These are phyloP conservation scores for Trypanosoma avium DNA, from an alignment of 208 protist genomes.

Conservation along the genomic window DNA sequence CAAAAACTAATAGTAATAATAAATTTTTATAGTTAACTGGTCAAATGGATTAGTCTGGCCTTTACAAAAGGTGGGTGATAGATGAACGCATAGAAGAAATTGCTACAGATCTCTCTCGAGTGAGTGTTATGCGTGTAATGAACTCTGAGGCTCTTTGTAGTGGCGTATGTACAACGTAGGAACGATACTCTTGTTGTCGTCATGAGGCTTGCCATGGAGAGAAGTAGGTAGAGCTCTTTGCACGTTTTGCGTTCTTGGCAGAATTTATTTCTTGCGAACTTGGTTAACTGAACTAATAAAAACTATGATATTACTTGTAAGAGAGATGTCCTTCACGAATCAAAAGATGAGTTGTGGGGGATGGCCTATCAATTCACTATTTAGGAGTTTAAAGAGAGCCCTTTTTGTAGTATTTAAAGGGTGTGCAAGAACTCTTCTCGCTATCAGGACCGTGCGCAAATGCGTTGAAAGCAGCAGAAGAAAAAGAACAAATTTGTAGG, in stretches of 20 bases:
- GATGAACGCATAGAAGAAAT: no score
- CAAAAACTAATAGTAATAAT: no score
- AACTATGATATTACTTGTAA: no score
- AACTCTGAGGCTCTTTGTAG: no score
- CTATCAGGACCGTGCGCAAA: neutral
- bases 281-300: no score
- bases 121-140: no score
- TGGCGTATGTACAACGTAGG: neutral
- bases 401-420: constrained; percentile 31
- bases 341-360: constrained; percentile 19
- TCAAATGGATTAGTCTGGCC: no score
- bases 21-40: no score
- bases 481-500: no score
- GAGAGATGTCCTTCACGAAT: constrained; percentile 8
- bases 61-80: no score
- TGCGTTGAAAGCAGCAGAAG: no score
- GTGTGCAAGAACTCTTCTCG: constrained; percentile 18
- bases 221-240: constrained; percentile 26
- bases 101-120: no score
- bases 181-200: constrained; percentile 15
- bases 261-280: constrained; percentile 6
- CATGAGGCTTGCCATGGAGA: constrained; percentile 33
- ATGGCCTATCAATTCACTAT: neutral
- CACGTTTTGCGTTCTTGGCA: constrained; percentile 33
- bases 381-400: constrained; percentile 25